Evolutionary conservation across 208 protist species (phyloP), one percentile per base, ranked within the genome.

Genomic region (Trypanosoma theileri): DNA sequence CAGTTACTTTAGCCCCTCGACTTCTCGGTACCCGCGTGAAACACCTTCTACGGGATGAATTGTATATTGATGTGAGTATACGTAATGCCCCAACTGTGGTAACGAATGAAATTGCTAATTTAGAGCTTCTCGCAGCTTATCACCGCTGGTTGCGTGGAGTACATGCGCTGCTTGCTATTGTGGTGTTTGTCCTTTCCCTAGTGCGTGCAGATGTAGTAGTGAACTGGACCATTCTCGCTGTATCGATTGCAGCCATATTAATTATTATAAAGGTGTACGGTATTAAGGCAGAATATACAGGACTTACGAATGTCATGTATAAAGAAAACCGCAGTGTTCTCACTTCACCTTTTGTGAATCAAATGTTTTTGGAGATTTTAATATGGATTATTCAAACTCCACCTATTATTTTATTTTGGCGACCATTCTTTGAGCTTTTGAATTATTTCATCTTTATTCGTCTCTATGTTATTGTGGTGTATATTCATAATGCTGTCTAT

Each of bases 341-440:
- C 56, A 91, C 82, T 54, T 93, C 87, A 17, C 87, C 87, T 3
- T 82, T 81, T 69, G 77, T 93, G 44, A 70, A 81, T 1, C 78
- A 88, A 55, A 90, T 93, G 87, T 60, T 81, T 35, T 60, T 60
- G 0, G 84, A 93, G 54, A 64, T 88, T 6, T 40, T 82, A 0
- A 48, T 93, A 52, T 91, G 85, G 84, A 80, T 77, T 63, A 90
- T 93, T 50, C 82, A 87, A 59, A 91, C 84, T 16, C 87, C 87
- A 14, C 84, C 84, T 4, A 65, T 84, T 14, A 62, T 89, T 10
- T 28, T 84, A 40, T 83, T 80, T 35, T 82, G 77, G 53, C 24
- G 71, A 44, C 57, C 71, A 8, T 81, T 85, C 66, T 82, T 88
- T 53, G 57, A 86, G 21, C 59, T 88, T 41, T 61, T 93, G 26